Evolutionary conservation across 106 monocot genomes (phyloP), one percentile per base, ranked within the genome.

Genomic region (Posidonia australis): DNA sequence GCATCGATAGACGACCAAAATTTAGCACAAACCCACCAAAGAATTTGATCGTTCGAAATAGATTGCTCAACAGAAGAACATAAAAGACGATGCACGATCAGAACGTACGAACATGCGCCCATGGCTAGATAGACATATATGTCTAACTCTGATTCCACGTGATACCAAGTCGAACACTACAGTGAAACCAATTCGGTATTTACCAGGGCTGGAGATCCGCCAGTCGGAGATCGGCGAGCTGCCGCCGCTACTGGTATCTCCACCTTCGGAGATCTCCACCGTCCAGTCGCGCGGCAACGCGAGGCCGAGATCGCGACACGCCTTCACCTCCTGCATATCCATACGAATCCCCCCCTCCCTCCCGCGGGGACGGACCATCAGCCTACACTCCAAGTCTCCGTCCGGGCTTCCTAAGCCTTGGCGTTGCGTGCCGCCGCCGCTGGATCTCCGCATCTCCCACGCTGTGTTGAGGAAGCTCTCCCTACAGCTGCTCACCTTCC

Each of bases 301-400:
- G 19, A 79, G 66, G 6, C 79, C 79, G 25, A 79, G 62, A 13
- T 79, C 79, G 6, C 70, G 56, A 59, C 79, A 79, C 30, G 74
- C 79, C 70, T 63, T 70, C 18, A 79, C 64, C 66, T 79, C 79
- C 10, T 70, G 60, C 65, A 74, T 74, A 30, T 79, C 74, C 79
- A 79, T 79, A 17, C 44, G 69, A 11, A 79, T 69, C 17, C 60
- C 30, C 10, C 44, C 52, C 7, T 58, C 29, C 51, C 31, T 28
- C 51, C 74, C 74, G 22, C 60, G 32, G 20, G 74, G 65, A 51
- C 65, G 19, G 22, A 79, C 65, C 61, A 62, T 25, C 47, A 70
- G 16, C 7, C 49, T 49, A 28, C 32, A 51, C 47, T 29, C 68
- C 12, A 31, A 18, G 20, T 30, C 22, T 3, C 43, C 26, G 25